Percentiles rank a stretch among this genome's conserved stretches.
Evolutionary conservation across 306 rosid genomes (phyloP).

Genomic region (Fagus sylvatica): DNA sequence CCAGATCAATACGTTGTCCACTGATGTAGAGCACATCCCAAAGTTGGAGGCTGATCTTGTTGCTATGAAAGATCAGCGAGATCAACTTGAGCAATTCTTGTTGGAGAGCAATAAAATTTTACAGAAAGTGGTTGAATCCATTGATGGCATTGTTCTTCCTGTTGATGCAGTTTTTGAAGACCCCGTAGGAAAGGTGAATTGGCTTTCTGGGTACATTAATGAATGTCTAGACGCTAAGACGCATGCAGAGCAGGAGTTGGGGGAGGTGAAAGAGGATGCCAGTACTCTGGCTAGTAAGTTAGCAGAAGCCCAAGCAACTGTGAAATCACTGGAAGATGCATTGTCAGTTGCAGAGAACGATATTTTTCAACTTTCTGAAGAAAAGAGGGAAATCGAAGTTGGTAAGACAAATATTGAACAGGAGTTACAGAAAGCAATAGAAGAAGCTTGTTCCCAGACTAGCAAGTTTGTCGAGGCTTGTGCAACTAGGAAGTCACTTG

Average conservation of each 20-base stretch:
- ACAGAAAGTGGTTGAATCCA: constrained; percentile 65
- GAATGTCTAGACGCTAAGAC: constrained; percentile 65
- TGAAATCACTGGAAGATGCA: constrained; percentile 58
- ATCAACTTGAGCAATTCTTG: constrained; percentile 70
- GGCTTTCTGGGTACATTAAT: constrained; percentile 61
- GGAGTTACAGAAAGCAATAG: constrained; percentile 61
- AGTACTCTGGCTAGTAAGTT: constrained; percentile 48
- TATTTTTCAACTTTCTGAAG: constrained; percentile 62
- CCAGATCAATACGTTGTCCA: constrained; percentile 56
- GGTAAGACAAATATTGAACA: constrained; percentile 47
- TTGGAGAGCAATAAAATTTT: constrained; percentile 68
- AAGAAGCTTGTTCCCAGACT: constrained; percentile 43
- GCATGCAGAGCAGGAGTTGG: constrained; percentile 61
- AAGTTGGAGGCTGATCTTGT: constrained; percentile 72
- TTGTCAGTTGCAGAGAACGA: constrained; percentile 56
- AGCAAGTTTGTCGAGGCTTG: constrained; percentile 45
- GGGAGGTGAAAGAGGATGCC: constrained; percentile 49
- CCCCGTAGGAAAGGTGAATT: constrained; percentile 75
- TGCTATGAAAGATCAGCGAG: constrained; percentile 57
- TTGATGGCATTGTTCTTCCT: constrained; percentile 70
- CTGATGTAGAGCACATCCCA: constrained; percentile 56
- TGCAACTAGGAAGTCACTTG: constrained; percentile 49
- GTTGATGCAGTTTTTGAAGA: constrained; percentile 63
- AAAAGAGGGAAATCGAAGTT: constrained; percentile 63
- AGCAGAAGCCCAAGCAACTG: constrained; percentile 55